Evolutionary conservation across 2,329 filamentous ascomycete species (phyloP).

Genomic region (Colletotrichum horii): DNA sequence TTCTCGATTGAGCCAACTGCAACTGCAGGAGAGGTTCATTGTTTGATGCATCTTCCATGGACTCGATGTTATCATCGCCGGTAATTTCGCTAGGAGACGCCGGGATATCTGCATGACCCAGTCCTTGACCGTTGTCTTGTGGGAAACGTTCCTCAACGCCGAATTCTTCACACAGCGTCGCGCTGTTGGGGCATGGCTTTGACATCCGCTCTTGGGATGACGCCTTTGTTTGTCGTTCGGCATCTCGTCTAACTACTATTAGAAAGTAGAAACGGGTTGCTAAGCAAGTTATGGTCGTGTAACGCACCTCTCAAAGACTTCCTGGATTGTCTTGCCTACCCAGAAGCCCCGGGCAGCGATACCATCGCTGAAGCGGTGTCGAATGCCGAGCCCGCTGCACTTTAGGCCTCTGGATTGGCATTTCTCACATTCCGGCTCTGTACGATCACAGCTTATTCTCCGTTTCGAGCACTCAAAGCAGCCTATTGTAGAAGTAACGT

Average conservation of each 20-base stretch:
- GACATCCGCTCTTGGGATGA: background rate
- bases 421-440: constrained; percentile 18
- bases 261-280: background rate
- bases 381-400: constrained; percentile 20
- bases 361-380: constrained; percentile 9
- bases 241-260: background rate
- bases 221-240: background rate
- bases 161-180: background rate
- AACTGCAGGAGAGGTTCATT: background rate
- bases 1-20: background rate
- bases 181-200: background rate
- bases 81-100: background rate
- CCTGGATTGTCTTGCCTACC: background rate
- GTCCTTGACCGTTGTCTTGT: background rate
- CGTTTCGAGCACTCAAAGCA: constrained; percentile 23
- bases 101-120: background rate
- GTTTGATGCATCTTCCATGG: background rate
- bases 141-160: background rate
- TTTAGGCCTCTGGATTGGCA: constrained; percentile 14
- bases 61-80: background rate
- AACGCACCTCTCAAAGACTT: background rate
- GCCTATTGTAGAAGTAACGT: background rate
- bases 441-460: constrained; percentile 23
- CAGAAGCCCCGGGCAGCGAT: background rate
- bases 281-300: background rate